These are phyloP conservation scores for Ceratocystiopsis brevicomis DNA, from an alignment of 2,329 filamentous ascomycete genomes.

Conservation along the genomic window DNA sequence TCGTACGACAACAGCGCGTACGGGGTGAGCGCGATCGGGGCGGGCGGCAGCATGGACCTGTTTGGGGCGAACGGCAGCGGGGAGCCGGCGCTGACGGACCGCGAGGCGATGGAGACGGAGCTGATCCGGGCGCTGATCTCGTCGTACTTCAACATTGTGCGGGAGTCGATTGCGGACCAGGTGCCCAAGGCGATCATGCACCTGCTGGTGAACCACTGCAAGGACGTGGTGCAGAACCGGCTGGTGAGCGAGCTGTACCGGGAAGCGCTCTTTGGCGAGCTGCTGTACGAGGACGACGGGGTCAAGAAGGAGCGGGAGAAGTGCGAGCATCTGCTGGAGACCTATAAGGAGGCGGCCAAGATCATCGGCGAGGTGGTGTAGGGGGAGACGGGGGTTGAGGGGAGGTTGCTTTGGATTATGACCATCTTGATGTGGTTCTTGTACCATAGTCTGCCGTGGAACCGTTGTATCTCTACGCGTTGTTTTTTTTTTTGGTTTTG, in stretches of 20 bases:
- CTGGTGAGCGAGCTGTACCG: conserved; percentile 92
- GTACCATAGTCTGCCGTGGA: too few relatives aligned
- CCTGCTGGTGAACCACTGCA: conserved; percentile 91
- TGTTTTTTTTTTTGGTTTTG: too few relatives aligned
- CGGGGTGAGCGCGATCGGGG: conserved; percentile 1
- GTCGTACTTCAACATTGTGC: conserved; percentile 97
- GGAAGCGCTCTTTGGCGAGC: conserved; percentile 73
- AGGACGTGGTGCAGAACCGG: conserved; percentile 92
- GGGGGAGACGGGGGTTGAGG: too few relatives aligned
- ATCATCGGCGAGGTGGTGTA: conserved; percentile 90
- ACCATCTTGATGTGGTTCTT: too few relatives aligned
- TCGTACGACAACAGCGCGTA: too few relatives aligned
- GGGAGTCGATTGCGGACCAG: conserved; percentile 95
- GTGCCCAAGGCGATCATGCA: conserved; percentile 99
- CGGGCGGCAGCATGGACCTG: conserved; percentile 5
- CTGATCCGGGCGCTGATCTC: conserved; percentile 91
- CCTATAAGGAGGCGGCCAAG: conserved; percentile 93
- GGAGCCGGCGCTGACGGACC: conserved; percentile 80
- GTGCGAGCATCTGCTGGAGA: conserved; percentile 87
- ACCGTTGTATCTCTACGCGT: too few relatives aligned
- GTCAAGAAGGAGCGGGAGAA: conserved; percentile 73
- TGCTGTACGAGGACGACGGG: conserved; percentile 90
- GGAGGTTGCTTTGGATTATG: too few relatives aligned
- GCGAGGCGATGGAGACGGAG: conserved; percentile 93
- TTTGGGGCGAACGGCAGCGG: conserved; percentile 30